Evolutionary conservation across 495 filamentous ascomycete species (phyloP).

Genomic region (Tetracladium setigerum): DNA sequence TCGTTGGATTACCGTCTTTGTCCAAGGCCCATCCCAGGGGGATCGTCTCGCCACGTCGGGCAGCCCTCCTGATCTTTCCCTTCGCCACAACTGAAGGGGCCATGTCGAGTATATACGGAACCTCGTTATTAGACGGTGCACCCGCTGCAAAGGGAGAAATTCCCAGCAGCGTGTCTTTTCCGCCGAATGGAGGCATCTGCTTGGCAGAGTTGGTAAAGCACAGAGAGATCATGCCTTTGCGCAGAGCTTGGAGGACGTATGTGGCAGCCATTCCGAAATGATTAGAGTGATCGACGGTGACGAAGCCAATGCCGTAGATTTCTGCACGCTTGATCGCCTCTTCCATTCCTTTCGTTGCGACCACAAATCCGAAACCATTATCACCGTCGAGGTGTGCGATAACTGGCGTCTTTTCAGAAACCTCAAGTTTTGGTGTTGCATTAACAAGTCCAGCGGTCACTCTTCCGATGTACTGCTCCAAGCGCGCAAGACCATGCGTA

Average conservation of each 20-base stretch:
- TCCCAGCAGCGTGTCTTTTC: conserved; percentile 20
- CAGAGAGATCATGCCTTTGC: conserved; percentile 16
- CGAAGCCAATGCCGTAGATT: conserved; percentile 24
- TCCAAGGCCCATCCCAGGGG: conserved; percentile 26
- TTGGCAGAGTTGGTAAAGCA: conserved; percentile 26
- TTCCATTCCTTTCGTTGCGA: conserved; percentile 17
- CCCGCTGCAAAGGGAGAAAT: conserved; percentile 25
- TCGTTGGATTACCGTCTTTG: conserved; percentile 20
- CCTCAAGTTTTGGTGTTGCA: conserved; percentile 8
- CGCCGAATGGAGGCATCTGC: conserved; percentile 24
- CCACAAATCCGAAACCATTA: conserved; percentile 27
- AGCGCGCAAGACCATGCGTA: too few relatives aligned
- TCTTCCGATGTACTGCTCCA: too few relatives aligned
- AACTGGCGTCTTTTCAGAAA: conserved; percentile 23
- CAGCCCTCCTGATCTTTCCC: conserved; percentile 25
- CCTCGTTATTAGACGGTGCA: too few relatives aligned
- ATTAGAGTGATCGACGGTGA: conserved; percentile 21
- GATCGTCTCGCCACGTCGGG: conserved; percentile 25
- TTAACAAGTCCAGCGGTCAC: conserved; percentile 21
- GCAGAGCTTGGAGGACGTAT: conserved; percentile 21
- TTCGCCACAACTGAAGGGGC: too few relatives aligned
- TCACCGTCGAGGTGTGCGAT: conserved; percentile 24
- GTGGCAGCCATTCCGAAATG: conserved; percentile 28
- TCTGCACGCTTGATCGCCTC: conserved; percentile 17
- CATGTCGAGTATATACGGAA: too few relatives aligned